Base-by-base conservation (phyloP, 2,329 filamentous ascomycete species). In the Fusarium liriodendri region DNA sequence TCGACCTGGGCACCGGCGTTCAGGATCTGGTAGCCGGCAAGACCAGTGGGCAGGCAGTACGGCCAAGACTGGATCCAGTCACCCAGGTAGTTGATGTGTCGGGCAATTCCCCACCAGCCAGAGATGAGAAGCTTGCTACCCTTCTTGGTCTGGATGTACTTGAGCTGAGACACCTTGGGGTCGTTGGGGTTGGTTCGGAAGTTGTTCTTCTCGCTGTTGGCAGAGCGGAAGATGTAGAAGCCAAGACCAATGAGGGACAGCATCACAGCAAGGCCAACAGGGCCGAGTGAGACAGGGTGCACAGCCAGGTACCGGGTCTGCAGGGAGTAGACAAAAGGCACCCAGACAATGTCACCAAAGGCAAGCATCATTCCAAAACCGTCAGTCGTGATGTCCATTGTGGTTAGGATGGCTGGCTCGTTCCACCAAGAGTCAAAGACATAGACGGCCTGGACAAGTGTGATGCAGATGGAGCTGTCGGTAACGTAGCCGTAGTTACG, bases 31-130 rank as follows among this genome's bases (percentile, higher is more conserved):
- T 96, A 98, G 14, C 95, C 95, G 0, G 95, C 93, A 69, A 97
- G 82, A 1, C 94, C 94, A 1, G 95, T 98, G 1, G 96, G 95
- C 50, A 98, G 87, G 74, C 91, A 94, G 84, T 97, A 98, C 0
- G 95, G 91, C 94, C 95, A 98, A 10, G 93, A 90, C 90, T 97
- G 95, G 75, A 97, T 88, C 95, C 95, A 98, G 85, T 98, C 96
- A 62, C 95, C 96, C 1, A 97, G 84, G 84, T 98, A 98, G 86
- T 98, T 98, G 87, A 98, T 96, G 84, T 98, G 96, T 47, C 96
- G 91, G 1, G 95, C 93, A 25, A 90, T 87, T 50, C 96, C 96
- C 96, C 96, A 98, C 96, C 96, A 98, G 65, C 96, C 96, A 1
- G 93, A 93, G 5, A 91, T 91, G 73, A 98, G 88, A 33, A 98